Base-by-base conservation (phyloP, 2,329 filamentous ascomycete genomes). In the Blastomyces gilchristii region DNA sequence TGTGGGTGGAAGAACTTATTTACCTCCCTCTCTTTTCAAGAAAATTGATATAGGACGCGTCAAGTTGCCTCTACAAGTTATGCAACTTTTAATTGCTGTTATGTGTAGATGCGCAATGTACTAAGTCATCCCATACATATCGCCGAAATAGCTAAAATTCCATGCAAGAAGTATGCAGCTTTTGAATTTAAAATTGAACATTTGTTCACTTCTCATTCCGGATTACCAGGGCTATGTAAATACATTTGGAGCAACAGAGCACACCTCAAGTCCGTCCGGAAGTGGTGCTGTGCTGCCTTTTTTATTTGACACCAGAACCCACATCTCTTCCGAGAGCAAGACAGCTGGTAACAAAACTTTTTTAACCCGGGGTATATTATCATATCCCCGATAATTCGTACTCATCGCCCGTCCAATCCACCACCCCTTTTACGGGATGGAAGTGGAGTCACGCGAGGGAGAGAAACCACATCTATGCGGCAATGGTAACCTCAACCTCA, bases 401-500 rank as follows among this genome's bases (percentile, higher is more conserved):
- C n/a, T 28, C 43, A 49, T 59, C 39, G 45, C 22, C 37, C 39
- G 18, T 18, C 43, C n/a, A 43, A 28, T 43, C 11, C 16, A 25
- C 9, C n/a, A 28, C 18, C 57, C 39, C 22, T 47, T 47, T 31
- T 31, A 59, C 43, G 16, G 43, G 57, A 34, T 14, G 22, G 18
- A 57, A n/a, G 12, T 57, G 28, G 28, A 31, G 28, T 31, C 28
- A 31, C 28, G 28, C 28, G 28, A 31, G 28, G 37, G 1, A 8
- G n/a, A 12, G 18, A 41, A 43, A 66, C 64, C 31, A 49, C 67
- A 68, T 74, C 74, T 80, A 81, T 70, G 79, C 78, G 69, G 79
- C 79, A 73, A 81, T 81, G 68, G 79, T 80, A 68, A 81, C 79
- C 74, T 81, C 79, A 70, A 81, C 79, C 75, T 81, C 79, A 71